phyloP scores from a whole-genome alignment of 495 filamentous ascomycete species.

The Alectoria sarmentosa region DNA sequence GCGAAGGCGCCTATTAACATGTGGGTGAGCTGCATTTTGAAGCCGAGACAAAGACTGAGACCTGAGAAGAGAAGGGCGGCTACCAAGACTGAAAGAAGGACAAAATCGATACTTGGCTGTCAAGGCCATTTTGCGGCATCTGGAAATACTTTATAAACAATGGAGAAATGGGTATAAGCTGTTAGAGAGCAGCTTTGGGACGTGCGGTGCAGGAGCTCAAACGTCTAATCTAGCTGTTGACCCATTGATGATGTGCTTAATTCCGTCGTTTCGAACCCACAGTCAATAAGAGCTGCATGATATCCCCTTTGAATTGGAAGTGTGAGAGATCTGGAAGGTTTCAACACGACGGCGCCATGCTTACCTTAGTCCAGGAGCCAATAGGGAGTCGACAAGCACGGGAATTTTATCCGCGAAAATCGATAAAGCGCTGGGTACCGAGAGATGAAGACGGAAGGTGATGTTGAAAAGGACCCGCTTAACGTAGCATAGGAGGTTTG shows the following conservation, averaged over 20 bases:
- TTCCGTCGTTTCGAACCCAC: not conserved
- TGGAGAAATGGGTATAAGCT: not conserved
- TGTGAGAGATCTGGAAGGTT: not conserved
- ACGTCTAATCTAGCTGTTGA: not conserved
- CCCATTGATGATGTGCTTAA: not conserved
- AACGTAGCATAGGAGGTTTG: not conserved
- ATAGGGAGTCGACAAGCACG: not conserved
- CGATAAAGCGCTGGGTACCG: not conserved
- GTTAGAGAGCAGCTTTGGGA: not conserved
- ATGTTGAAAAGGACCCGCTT: not conserved
- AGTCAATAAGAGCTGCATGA: not conserved
- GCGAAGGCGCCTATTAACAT: not conserved
- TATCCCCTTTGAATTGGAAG: not conserved
- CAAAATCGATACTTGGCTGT: not conserved
- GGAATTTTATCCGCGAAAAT: not conserved
- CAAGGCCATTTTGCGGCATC: not conserved
- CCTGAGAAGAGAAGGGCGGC: not conserved
- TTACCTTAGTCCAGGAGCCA: not conserved
- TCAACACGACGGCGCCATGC: not conserved
- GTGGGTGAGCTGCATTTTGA: constrained; percentile 12
- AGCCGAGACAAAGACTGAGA: constrained; percentile 2
- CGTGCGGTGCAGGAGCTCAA: not conserved
- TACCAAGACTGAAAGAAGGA: not conserved
- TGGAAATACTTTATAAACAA: not conserved
- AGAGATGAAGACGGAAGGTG: not conserved